Base-by-base conservation (phyloP, 2,329 filamentous ascomycete genomes). In the Elsinoe ampelina region DNA sequence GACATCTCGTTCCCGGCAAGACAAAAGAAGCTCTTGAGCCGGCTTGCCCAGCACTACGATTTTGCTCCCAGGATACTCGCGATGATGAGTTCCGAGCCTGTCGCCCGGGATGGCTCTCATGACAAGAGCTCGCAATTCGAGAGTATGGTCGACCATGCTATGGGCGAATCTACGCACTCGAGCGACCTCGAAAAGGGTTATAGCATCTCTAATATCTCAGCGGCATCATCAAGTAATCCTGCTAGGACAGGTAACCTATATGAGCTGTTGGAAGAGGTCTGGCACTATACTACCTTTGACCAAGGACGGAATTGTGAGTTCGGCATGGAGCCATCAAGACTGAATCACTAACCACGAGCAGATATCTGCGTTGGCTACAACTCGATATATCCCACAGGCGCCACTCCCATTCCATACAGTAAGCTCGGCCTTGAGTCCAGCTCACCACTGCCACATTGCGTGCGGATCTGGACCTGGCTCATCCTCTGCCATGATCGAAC, bases 281-380 rank as follows among this genome's bases (percentile, higher is more conserved):
- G 85, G 75, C 86, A 89, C 66, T 90, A 86, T 68, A 84, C 83
- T 12, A 85, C 85, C 0, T 79, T 87, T 12, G 86, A 90, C 63
- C 80, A 84, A 67, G 86, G 85, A 0, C 71, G 76, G 13, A 77
- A 75, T 66, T 87, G 54, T 56, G 36, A 11, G 41, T 38, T 7
- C 6, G 32, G 22, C 4, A 2, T 19, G 11, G 5, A 13, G 22
- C 26, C 11, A 22, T 17, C 13, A 12, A 17, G 12, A 26, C 5
- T 11, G 13, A 19, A 17, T 4, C 13, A 15, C 54, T 56, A 5
- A 56, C 39, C 20, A 13, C n/a, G 6, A 5, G 5, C 32, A 56
- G 54, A 85, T 82, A 74, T 87, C 1, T 88, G 84, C 63, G 73
- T 89, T 41, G 86, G 86, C 22, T 87, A 84, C 64, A 89, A 89